Evolutionary conservation across 495 filamentous ascomycete species (phyloP).

Genomic region (Xylaria sp.): DNA sequence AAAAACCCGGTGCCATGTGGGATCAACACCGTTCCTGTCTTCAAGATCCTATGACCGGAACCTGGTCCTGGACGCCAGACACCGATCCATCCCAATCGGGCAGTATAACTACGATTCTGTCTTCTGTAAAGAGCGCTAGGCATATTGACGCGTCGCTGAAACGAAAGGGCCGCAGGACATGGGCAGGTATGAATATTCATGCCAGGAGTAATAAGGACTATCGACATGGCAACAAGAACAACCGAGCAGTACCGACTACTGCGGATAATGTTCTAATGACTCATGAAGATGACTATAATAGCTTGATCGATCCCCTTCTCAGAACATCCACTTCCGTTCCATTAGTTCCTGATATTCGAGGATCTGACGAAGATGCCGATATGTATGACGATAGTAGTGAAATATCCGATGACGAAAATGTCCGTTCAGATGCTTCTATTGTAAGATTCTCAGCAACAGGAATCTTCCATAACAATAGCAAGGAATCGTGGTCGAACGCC

Average conservation of each 20-base stretch:
- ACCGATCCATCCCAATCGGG: conserved; percentile 10
- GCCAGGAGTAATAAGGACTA: neutral
- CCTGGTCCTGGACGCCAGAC: conserved; percentile 36
- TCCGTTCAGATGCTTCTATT: neutral
- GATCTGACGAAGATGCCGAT: conserved; percentile 32
- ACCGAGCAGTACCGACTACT: neutral
- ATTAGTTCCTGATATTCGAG: conserved; percentile 26
- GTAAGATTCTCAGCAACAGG: conserved; percentile 17
- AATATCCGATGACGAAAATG: conserved; percentile 18
- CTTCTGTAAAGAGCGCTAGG: conserved; percentile 29
- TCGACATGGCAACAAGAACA: conserved; percentile 8
- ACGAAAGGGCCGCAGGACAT: conserved; percentile 18
- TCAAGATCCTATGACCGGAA: conserved; percentile 37
- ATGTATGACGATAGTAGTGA: conserved; percentile 11
- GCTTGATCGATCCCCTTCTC: neutral
- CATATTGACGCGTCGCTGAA: conserved; percentile 26
- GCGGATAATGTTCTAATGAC: neutral
- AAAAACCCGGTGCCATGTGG: conserved; percentile 36
- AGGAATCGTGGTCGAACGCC: conserved; percentile 36
- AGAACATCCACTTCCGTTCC: neutral
- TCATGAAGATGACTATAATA: conserved; percentile 8
- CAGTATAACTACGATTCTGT: conserved; percentile 31
- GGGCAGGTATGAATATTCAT: neutral
- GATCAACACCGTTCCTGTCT: conserved; percentile 29
- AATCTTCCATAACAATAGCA: conserved; percentile 22